A percentile compares a stretch with the other conserved stretches of the same genome.
Evolutionary conservation across 163 green algal genomes (phyloP).

Genomic region (Scenedesmus sp.): DNA sequence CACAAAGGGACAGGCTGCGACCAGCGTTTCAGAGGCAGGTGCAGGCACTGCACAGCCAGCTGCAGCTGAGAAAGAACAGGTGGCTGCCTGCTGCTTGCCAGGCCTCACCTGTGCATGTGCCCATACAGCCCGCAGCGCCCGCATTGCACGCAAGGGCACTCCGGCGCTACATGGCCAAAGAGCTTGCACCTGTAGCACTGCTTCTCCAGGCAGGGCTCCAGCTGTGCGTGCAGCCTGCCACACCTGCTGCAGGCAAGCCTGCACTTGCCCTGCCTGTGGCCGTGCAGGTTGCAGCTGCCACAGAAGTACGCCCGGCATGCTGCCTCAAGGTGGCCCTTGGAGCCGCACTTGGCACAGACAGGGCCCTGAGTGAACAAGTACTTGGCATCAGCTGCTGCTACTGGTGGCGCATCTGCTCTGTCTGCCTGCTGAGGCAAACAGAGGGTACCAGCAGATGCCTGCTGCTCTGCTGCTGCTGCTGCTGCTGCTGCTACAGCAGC

Average conservation of each 20-base stretch:
- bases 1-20: neutral
- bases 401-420: neutral
- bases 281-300: neutral
- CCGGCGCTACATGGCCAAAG: neutral
- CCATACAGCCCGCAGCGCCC: neutral
- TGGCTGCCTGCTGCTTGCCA: too few relatives aligned
- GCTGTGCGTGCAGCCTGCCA: neutral
- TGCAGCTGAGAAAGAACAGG: too few relatives aligned
- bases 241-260: conserved; percentile 4
- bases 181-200: neutral
- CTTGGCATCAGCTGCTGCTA: neutral
- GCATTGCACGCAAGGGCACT: neutral
- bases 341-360: neutral
- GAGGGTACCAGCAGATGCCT: neutral
- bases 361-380: neutral
- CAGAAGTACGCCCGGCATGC: neutral
- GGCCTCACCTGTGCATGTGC: neutral
- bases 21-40: too few relatives aligned
- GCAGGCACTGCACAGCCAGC: neutral
- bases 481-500: neutral
- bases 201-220: neutral
- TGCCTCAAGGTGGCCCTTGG: neutral
- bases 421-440: neutral
- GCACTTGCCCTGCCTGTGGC: neutral
- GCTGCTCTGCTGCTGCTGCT: neutral